Conservation (phyloP, 768 basidiomycete species). For the Amyloporia xantha region DNA sequence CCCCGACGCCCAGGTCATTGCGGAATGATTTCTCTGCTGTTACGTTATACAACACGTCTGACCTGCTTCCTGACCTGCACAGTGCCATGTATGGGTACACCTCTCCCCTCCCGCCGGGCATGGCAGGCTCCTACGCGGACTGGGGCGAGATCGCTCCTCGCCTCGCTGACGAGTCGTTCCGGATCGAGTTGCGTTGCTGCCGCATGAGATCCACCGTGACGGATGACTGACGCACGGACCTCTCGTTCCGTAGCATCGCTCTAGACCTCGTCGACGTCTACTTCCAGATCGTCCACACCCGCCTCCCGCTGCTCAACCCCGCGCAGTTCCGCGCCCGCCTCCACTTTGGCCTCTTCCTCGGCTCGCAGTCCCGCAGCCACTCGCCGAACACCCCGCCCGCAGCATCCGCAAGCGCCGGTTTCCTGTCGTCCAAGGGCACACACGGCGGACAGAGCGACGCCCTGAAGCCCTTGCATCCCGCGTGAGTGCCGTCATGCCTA, state of each 20-base stretch:
- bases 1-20: slow-evolving; percentile 45
- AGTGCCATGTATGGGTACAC: slow-evolving; percentile 1
- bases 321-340: slow-evolving; percentile 72
- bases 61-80: slow-evolving; percentile 2
- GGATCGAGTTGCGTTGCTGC: slow-evolving; percentile 56
- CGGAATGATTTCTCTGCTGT: not conserved
- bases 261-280: slow-evolving; percentile 92
- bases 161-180: slow-evolving; percentile 66
- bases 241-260: slow-evolving; percentile 73
- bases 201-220: slow-evolving; percentile 6
- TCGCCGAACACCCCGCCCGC: slow-evolving; percentile 17
- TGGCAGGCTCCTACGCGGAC: slow-evolving; percentile 38
- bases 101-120: not conserved
- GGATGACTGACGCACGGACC: slow-evolving; percentile 7
- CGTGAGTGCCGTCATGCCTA: slow-evolving; percentile 14
- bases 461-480: slow-evolving; percentile 21
- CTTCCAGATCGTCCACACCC: slow-evolving; percentile 88
- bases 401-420: slow-evolving; percentile 10
- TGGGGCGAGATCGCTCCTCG: slow-evolving; percentile 75
- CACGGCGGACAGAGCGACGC: slow-evolving; percentile 9
- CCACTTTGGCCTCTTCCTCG: slow-evolving; percentile 27
- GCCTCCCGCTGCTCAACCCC: slow-evolving; percentile 83
- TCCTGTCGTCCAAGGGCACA: slow-evolving; percentile 9
- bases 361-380: slow-evolving; percentile 10
- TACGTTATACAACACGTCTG: not conserved